phyloP scores from a whole-genome alignment of 805 yeast species.

The Ogataea nakhonphanomensis region DNA sequence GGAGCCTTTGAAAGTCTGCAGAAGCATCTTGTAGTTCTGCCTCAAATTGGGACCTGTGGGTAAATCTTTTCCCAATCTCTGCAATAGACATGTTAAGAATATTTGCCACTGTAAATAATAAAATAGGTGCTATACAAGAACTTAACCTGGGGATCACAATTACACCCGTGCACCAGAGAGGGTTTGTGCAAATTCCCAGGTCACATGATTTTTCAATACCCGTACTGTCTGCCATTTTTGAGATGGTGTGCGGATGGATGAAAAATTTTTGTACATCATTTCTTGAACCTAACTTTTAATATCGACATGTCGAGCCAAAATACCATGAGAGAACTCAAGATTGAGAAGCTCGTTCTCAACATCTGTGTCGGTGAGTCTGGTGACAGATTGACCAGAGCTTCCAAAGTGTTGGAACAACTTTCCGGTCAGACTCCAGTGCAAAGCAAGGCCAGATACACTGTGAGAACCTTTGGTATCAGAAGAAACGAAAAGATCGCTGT shows the following conservation, averaged over 20 bases:
- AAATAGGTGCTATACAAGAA: not conserved
- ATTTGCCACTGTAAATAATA: constrained; percentile 10
- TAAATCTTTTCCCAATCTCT: constrained; percentile 29
- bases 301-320: constrained; percentile 47
- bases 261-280: constrained; percentile 13
- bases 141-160: not conserved
- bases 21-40: constrained; percentile 24
- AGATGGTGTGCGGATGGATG: constrained; percentile 13
- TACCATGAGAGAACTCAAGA: constrained; percentile 98
- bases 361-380: constrained; percentile 99
- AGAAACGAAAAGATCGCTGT: constrained; percentile 99
- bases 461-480: constrained; percentile 99
- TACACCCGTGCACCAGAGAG: constrained; percentile 7
- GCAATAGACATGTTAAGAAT: constrained; percentile 29
- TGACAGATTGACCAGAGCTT: constrained; percentile 99
- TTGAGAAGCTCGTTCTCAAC: constrained; percentile 99
- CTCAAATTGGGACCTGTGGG: constrained; percentile 23
- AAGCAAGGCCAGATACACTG: constrained; percentile 99
- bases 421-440: constrained; percentile 99
- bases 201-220: constrained; percentile 11
- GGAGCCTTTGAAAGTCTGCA: constrained; percentile 14
- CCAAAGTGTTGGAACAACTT: constrained; percentile 99
- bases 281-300: constrained; percentile 6
- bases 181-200: not conserved
- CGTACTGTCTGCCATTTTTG: constrained; percentile 10